Conservation (phyloP, 257 asterid genomes). For the Forsythia viridissima region DNA sequence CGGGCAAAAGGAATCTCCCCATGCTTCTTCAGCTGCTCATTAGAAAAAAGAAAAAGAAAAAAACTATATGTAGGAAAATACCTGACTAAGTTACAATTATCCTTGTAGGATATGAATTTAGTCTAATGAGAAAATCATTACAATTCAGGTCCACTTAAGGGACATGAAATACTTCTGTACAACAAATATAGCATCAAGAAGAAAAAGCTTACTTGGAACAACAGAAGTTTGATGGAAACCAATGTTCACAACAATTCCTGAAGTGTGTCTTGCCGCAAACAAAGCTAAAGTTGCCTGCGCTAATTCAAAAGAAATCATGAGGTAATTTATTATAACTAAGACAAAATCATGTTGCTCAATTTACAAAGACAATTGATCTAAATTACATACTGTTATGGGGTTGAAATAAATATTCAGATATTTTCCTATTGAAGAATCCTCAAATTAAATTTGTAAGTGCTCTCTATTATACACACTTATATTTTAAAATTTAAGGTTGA, state of each 20-base stretch:
- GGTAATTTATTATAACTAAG: constrained; percentile 1
- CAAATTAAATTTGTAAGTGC: too few species aligned
- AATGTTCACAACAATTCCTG: constrained; percentile 92
- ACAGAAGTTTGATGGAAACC: constrained; percentile 93
- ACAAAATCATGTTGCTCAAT: constrained; percentile 14
- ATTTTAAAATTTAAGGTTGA: neutral
- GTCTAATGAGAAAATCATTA: neutral
- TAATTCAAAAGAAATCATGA: constrained; percentile 9
- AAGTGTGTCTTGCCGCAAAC: constrained; percentile 82
- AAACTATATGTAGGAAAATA: neutral
- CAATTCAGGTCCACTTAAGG: neutral
- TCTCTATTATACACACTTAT: too few species aligned
- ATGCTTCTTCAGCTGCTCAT: neutral
- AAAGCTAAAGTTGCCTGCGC: constrained; percentile 85
- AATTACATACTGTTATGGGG: neutral
- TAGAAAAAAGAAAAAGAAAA: neutral
- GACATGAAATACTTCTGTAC: constrained; percentile 15
- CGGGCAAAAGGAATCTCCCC: neutral
- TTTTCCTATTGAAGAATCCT: too few species aligned
- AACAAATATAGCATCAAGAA: constrained; percentile 6
- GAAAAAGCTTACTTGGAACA: constrained; percentile 75
- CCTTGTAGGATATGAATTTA: neutral
- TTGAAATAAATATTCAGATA: too few species aligned
- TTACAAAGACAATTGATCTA: constrained; percentile 14
- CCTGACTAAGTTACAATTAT: neutral